Conservation (phyloP, 495 filamentous ascomycete genomes). For the Lophiostoma macrostomum region DNA sequence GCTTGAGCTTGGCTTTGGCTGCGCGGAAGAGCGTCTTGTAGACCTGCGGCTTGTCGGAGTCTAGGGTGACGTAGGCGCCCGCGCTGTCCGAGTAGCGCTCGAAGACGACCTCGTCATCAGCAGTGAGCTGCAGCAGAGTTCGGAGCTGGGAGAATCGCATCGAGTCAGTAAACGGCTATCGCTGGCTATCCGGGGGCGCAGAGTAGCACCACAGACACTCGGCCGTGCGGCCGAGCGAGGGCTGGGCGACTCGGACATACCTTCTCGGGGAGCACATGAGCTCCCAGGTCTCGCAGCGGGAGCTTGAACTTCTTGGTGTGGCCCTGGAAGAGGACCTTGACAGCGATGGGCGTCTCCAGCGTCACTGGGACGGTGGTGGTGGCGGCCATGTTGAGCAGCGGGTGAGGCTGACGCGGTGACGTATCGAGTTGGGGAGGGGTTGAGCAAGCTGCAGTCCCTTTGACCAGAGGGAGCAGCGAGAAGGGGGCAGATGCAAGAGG, state of each 20-base stretch:
- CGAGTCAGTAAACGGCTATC: no score
- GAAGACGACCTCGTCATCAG: conserved; percentile 65
- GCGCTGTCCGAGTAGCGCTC: conserved; percentile 98
- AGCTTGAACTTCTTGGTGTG: conserved; percentile 81
- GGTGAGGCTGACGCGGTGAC: conserved; percentile 27
- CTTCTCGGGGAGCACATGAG: conserved; percentile 74
- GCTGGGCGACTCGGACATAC: conserved; percentile 57
- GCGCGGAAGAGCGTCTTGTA: conserved; percentile 97
- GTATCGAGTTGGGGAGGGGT: neutral
- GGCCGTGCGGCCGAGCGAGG: no score
- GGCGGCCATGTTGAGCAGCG: conserved; percentile 48
- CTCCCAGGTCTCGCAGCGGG: conserved; percentile 77
- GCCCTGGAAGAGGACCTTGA: conserved; percentile 78
- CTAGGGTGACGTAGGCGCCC: conserved; percentile 71
- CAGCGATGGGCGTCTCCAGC: conserved; percentile 73
- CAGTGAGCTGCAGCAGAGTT: conserved; percentile 65
- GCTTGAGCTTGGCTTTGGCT: conserved; percentile 97
- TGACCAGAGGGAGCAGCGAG: conserved; percentile 7
- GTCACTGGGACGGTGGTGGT: conserved; percentile 51
- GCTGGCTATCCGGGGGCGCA: conserved; percentile 4
- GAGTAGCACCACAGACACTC: no score
- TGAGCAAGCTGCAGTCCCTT: conserved; percentile 8
- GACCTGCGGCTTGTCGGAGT: conserved; percentile 71
- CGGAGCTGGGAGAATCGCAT: no score
- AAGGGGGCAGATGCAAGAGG: conserved; percentile 3